phyloP scores from a whole-genome alignment of 257 asterid species.

The Cordia subcordata region DNA sequence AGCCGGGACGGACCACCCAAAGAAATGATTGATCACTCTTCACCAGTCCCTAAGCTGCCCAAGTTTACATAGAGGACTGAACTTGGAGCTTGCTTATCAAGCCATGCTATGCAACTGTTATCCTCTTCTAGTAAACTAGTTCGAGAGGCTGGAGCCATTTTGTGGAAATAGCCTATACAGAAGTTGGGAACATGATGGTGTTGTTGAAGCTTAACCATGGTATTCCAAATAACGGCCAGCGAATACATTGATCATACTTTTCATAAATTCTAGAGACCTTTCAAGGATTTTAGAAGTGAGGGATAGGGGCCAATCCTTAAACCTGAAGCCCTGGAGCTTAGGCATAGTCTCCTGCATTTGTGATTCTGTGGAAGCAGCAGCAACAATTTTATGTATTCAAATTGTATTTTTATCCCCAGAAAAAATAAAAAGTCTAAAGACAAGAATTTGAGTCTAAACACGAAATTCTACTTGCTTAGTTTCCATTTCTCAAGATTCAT shows the following conservation, averaged over 20 bases:
- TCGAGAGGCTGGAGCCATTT: conserved; percentile 26
- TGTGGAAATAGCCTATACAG: conserved; percentile 46
- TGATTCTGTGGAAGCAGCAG: conserved; percentile 18
- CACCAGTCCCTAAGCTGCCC: conserved; percentile 45
- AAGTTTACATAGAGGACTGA: conserved; percentile 47
- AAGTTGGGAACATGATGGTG: conserved; percentile 30
- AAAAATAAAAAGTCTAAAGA: not conserved
- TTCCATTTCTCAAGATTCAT: no score
- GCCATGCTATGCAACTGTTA: conserved; percentile 37
- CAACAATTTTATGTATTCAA: not conserved
- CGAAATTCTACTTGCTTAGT: no score
- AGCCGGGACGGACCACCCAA: conserved; percentile 48
- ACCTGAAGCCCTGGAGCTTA: conserved; percentile 23
- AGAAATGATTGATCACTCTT: conserved; percentile 31
- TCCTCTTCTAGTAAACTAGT: conserved; percentile 38
- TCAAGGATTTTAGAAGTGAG: conserved; percentile 7
- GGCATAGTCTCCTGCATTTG: conserved; percentile 16
- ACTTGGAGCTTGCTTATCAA: conserved; percentile 28
- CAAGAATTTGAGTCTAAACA: not conserved
- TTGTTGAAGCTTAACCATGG: conserved; percentile 17
- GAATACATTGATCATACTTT: conserved; percentile 7
- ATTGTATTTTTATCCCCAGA: not conserved
- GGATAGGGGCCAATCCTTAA: conserved; percentile 33
- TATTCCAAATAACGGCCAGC: conserved; percentile 42
- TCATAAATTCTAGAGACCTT: conserved; percentile 13